Percentiles rank a stretch among this genome's conserved stretches.
Evolutionary conservation across 2,329 filamentous ascomycete genomes (phyloP).

Genomic region (Colletotrichum incanum): DNA sequence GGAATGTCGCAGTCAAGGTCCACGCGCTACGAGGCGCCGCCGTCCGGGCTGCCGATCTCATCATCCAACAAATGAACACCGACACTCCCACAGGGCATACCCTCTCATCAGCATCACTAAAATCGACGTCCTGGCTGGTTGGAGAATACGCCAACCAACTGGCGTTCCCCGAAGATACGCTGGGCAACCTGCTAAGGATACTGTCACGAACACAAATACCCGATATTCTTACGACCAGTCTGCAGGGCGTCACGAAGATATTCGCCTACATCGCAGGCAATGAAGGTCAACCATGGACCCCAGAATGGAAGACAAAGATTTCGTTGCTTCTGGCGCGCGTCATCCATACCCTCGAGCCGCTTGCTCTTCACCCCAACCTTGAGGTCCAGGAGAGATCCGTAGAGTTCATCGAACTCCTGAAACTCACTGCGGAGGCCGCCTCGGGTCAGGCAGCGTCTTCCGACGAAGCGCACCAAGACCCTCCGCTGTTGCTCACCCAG

Average conservation of each 20-base stretch:
- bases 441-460: constrained; percentile 75
- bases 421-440: constrained; percentile 86
- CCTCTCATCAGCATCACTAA: constrained; percentile 77
- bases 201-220: constrained; percentile 71
- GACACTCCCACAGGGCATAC: constrained; percentile 70
- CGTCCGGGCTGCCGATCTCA: constrained; percentile 86
- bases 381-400: constrained; percentile 97
- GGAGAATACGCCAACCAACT: constrained; percentile 89
- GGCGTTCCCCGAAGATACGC: constrained; percentile 77
- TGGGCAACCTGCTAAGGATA: constrained; percentile 82
- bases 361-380: constrained; percentile 86
- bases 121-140: constrained; percentile 85
- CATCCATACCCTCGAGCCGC: constrained; percentile 83
- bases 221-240: constrained; percentile 80
- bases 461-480: constrained; percentile 71
- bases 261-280: constrained; percentile 81
- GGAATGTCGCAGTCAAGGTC: constrained; percentile 93
- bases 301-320: constrained; percentile 80
- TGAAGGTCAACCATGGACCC: constrained; percentile 77
- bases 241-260: constrained; percentile 90
- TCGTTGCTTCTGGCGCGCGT: constrained; percentile 86
- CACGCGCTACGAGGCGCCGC: constrained; percentile 85
- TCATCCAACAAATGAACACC: constrained; percentile 73
- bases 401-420: constrained; percentile 91
- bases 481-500: constrained; percentile 89